A percentile compares a stretch with the other conserved stretches of the same genome.
These are phyloP conservation scores for Euphorbia pulcherrima DNA, from an alignment of 345 rosid species.

Conservation along the genomic window DNA sequence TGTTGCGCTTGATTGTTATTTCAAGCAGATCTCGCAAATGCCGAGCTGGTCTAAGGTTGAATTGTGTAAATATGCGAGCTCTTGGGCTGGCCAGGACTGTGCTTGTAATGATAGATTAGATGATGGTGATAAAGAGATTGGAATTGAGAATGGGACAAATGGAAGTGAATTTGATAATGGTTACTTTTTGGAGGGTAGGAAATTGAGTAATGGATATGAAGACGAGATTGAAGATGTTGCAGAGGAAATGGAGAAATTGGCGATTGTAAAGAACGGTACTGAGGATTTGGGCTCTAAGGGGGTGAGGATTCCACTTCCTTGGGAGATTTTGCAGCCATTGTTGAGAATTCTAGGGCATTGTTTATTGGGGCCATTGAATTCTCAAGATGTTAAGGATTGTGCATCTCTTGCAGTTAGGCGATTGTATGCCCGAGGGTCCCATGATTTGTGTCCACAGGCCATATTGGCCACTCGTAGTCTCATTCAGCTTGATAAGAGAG, in stretches of 20 bases:
- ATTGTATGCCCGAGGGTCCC: constrained; percentile 86
- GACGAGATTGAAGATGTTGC: constrained; percentile 31
- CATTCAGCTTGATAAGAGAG: constrained; percentile 74
- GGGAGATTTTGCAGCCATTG: constrained; percentile 85
- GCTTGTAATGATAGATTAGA: constrained; percentile 53
- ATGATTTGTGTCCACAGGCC: constrained; percentile 87
- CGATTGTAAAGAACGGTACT: constrained; percentile 28
- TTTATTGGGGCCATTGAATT: constrained; percentile 71
- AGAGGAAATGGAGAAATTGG: constrained; percentile 39
- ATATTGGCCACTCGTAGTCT: constrained; percentile 78
- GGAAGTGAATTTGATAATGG: constrained; percentile 23
- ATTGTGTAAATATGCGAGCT: constrained; percentile 53
- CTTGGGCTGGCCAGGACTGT: constrained; percentile 92
- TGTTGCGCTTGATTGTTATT: constrained; percentile 64
- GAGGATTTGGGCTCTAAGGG: constrained; percentile 35
- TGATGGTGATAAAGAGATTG: constrained; percentile 19
- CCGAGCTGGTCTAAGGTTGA: constrained; percentile 87
- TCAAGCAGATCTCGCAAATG: constrained; percentile 77
- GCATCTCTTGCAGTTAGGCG: constrained; percentile 74
- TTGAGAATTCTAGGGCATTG: constrained; percentile 82
- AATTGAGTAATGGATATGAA: constrained; percentile 17
- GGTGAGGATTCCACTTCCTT: constrained; percentile 81
- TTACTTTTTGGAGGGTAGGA: constrained; percentile 22
- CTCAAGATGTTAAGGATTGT: constrained; percentile 65
- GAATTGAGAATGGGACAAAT: constrained; percentile 23